phyloP scores from a whole-genome alignment of 306 rosid species.

The Castanea sativa region DNA sequence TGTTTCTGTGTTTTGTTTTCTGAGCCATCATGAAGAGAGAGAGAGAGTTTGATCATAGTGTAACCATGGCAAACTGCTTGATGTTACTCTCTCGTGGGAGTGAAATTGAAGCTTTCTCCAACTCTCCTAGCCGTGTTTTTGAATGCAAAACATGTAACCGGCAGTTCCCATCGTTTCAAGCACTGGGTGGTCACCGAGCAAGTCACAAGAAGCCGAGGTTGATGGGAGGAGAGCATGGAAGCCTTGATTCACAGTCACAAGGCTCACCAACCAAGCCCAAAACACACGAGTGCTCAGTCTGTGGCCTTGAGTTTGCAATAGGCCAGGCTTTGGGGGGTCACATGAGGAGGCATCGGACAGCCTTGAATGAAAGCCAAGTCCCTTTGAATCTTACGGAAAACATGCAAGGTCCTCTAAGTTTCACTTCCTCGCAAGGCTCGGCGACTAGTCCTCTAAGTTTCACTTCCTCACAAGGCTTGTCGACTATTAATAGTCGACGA shows the following conservation, averaged over 20 bases:
- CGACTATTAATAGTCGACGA: slow-evolving; percentile 21
- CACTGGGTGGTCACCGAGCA: slow-evolving; percentile 95
- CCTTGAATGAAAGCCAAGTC: slow-evolving; percentile 18
- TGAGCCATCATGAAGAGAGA: slow-evolving; percentile 59
- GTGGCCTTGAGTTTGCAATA: slow-evolving; percentile 85
- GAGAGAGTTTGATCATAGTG: slow-evolving; percentile 50
- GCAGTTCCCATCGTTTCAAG: slow-evolving; percentile 85
- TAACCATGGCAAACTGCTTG: slow-evolving; percentile 85
- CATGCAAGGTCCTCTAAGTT: not conserved
- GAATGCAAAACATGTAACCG: slow-evolving; percentile 94
- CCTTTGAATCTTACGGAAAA: not conserved
- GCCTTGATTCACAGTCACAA: slow-evolving; percentile 26
- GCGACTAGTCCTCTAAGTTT: too few species aligned
- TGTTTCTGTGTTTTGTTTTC: not conserved
- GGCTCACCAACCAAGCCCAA: slow-evolving; percentile 67
- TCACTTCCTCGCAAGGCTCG: slow-evolving; percentile 23
- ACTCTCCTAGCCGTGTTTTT: slow-evolving; percentile 50
- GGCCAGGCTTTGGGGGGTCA: slow-evolving; percentile 98
- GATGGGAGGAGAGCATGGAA: slow-evolving; percentile 25
- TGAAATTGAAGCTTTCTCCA: slow-evolving; percentile 22
- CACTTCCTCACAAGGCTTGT: too few species aligned
- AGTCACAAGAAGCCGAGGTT: slow-evolving; percentile 89
- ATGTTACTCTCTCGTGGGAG: slow-evolving; percentile 72
- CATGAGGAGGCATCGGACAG: slow-evolving; percentile 85
- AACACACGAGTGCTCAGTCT: slow-evolving; percentile 81